Base-by-base conservation (phyloP, 129 eudicot genomes). In the Smallanthus sonchifolius region DNA sequence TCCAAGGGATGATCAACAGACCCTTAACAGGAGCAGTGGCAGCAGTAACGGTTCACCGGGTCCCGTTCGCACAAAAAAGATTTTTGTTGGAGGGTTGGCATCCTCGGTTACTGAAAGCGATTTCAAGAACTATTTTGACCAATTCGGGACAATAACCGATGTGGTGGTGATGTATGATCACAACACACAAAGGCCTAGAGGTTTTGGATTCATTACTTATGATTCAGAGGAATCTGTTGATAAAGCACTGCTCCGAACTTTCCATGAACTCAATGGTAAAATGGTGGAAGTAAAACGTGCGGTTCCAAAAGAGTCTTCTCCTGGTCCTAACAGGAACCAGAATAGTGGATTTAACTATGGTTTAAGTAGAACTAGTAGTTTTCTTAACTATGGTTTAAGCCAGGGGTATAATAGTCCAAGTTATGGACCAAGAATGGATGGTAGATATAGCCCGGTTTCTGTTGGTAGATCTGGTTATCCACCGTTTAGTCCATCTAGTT, bases 81-180 rank as follows among this genome's bases (percentile, higher is more conserved):
- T 92, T 11, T 92, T 92, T 70, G 96, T 92, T 0, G 97, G 97
- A 48, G 97, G 96, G 15, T 84, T 89, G 28, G 90, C 96, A 79
- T 89, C 97, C 44, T 83, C 94, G 0, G 92, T 92, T 28, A 92
- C 93, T 2, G 96, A 92, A 68, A 82, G 79, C 8, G 96, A 92
- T 77, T 92, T 92, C 80, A 92, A 89, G 80, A 87, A 51, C 67
- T 89, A 92, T 79, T 92, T 92, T 72, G 96, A 87, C 37, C 97
- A 89, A 74, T 92, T 89, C 49, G 97, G 97, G 28, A 78, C 77
- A 66, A 92, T 92, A 61, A 89, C 91, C 8, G 97, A 92, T 75
- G 97, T 92, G 60, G 97, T 89, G 10, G 96, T 92, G 69, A 92
- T 92, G 97, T 87, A 92, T 72, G 97, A 92, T 71, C 97, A 92